Evolutionary conservation across 257 asterid genomes (phyloP), one percentile per base, ranked within the genome.

Genomic region (Rehmannia glutinosa): DNA sequence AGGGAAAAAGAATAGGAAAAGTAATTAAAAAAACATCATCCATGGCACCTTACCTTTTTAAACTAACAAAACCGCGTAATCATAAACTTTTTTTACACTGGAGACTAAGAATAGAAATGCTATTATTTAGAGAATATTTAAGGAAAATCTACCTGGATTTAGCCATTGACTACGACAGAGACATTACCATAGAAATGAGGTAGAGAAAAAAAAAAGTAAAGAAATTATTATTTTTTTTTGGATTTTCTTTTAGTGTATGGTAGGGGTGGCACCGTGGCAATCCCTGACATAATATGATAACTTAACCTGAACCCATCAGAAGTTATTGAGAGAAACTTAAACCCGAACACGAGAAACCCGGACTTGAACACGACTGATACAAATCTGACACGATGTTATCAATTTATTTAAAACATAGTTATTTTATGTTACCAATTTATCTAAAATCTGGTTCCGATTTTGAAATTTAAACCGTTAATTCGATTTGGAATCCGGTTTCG

Each of bases 61-160:
- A 75, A 80, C 75, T 51, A 77, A 73, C 74, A 75, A 76, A 79
- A 79, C 72, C 86, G 86, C 77, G 87, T 83, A 52, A 65, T 64
- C 8, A 81, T 35, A 60, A 62, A 19, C 57, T 75, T 12, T 38
- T 12, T 71, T 74, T 69, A 43, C 66, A 70, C 8, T 54, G 24
- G 21, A 32, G 28, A 15, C 51, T 36, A 8, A 73, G 38, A 64
- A 42, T 13, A 24, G 58, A n/a, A 62, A 16, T 21, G 30, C 47
- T 30, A 59, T 57, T 71, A 51, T 36, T 67, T 23, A 73, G 66
- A 73, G 64, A 57, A 71, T 71, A 68, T 65, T 73, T 73, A 78
- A 73, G 68, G 78, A 66, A 83, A 83, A 73, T 74, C 72, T 72
- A 72, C 73, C 63, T 69, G 66, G 71, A 76, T 75, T 77, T 32